Evolutionary conservation across 2,329 filamentous ascomycete genomes (phyloP), one percentile per base, ranked within the genome.

Genomic region (Aspergillus sp.): DNA sequence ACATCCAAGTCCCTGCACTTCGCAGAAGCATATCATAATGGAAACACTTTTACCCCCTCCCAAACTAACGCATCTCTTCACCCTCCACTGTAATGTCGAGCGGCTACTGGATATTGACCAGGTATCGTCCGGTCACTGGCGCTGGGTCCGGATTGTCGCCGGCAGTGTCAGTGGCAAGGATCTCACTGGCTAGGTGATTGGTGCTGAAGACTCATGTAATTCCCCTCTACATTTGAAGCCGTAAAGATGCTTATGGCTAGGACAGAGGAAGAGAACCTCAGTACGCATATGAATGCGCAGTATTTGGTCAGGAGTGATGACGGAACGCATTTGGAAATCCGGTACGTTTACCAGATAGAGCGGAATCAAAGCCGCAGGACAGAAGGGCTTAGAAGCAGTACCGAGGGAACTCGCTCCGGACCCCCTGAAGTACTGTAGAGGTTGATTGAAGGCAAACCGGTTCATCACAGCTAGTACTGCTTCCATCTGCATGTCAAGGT

Each of bases 221-320:
- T 17, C 43, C 35, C 23, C n/a, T 27, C 1, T 43, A 4, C 1
- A 12, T 10, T 12, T 5, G 41, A 37, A 30, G 19, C 38, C 5
- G 3, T 17, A 13, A 12, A 7, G n/a, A 4, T 46, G 38, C 48
- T 27, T 35, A 39, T 22, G 15, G 10, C 5, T 15, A 62, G 58
- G 60, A 35, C 61, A 4, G 58, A 61, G 1, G 59, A 61, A 23
- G 56, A 57, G n/a, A 44, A 59, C 17, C 56, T 60, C n/a, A 61
- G 58, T 1, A 58, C 56, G 12, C 59, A 61, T 48, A 58, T 60
- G 13, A 60, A 60, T 41, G 57, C 59, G 7, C 60, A 58, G 13
- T 58, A 61, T 32, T 54, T 61, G 12, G 56, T 62, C n/a, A 58
- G 55, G 39, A 60, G 56, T 44, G 54, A 61, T 25, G 60, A 62